Percentiles rank a stretch among this genome's conserved stretches.
Evolutionary conservation across 176 grass and related monocot genomes (phyloP).

Genomic region (Otatea glauca): DNA sequence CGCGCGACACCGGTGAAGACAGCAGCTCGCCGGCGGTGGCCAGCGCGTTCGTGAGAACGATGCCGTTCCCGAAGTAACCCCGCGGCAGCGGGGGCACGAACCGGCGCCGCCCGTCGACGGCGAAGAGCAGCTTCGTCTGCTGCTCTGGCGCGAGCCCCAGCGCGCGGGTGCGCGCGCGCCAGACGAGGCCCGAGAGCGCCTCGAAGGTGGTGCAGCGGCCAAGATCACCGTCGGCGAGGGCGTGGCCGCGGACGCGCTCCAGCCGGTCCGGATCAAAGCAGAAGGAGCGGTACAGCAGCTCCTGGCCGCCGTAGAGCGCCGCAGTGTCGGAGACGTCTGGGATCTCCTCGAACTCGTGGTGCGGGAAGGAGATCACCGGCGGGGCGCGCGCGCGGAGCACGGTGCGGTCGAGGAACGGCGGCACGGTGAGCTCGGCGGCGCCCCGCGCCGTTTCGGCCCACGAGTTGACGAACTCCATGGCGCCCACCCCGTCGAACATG

Average conservation of each 20-base stretch:
- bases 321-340: slow-evolving; percentile 66
- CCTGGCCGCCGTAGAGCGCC: slow-evolving; percentile 54
- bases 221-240: slow-evolving; percentile 50
- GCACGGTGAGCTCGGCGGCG: slow-evolving; percentile 58
- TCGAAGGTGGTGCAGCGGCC: slow-evolving; percentile 83
- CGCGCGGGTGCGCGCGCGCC: slow-evolving; percentile 75
- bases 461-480: slow-evolving; percentile 98
- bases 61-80: slow-evolving; percentile 92
- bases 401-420: slow-evolving; percentile 73
- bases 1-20: slow-evolving; percentile 49
- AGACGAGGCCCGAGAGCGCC: slow-evolving; percentile 77
- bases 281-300: slow-evolving; percentile 79
- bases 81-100: slow-evolving; percentile 61
- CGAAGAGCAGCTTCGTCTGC: slow-evolving; percentile 91
- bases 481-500: slow-evolving; percentile 91
- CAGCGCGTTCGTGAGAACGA: slow-evolving; percentile 72
- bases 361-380: slow-evolving; percentile 58
- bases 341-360: slow-evolving; percentile 88
- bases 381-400: slow-evolving; percentile 62
- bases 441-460: slow-evolving; percentile 91
- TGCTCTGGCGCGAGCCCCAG: slow-evolving; percentile 60
- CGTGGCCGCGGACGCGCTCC: slow-evolving; percentile 52
- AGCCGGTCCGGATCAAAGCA: slow-evolving; percentile 73
- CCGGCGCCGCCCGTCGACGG: slow-evolving; percentile 74
- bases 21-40: slow-evolving; percentile 65